phyloP scores from a whole-genome alignment of 345 rosid genomes.

The Aethionema arabicum region DNA sequence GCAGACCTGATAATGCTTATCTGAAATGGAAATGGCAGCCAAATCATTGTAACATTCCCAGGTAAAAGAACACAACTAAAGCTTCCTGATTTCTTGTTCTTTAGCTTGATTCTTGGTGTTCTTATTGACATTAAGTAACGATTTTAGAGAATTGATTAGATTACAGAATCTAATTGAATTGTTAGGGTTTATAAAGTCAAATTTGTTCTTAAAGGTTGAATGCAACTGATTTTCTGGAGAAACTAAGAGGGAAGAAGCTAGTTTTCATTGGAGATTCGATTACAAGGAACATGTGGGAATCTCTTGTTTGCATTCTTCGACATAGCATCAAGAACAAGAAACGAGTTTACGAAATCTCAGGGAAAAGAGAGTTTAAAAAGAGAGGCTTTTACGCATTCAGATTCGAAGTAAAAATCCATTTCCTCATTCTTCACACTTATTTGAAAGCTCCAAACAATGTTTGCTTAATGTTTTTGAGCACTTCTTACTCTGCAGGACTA shows the following conservation, averaged over 20 bases:
- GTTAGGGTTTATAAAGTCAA: neutral
- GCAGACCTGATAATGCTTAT: constrained; percentile 72
- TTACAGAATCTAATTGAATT: neutral
- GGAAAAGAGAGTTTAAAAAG: constrained; percentile 75
- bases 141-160: neutral
- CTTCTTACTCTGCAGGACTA: constrained; percentile 52
- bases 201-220: constrained; percentile 48
- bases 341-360: constrained; percentile 70
- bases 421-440: neutral
- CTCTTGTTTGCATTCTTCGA: constrained; percentile 81
- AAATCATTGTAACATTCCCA: constrained; percentile 64
- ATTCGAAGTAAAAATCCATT: constrained; percentile 60
- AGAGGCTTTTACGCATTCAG: constrained; percentile 76
- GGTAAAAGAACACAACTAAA: constrained; percentile 37
- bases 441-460: neutral
- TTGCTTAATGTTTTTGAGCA: neutral
- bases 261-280: constrained; percentile 90
- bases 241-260: constrained; percentile 71
- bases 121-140: neutral
- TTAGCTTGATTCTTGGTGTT: constrained; percentile 12
- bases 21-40: constrained; percentile 89
- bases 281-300: constrained; percentile 94
- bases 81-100: neutral
- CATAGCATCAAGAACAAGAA: constrained; percentile 60
- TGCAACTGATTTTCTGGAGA: constrained; percentile 80